Evolutionary conservation across 2,329 filamentous ascomycete species (phyloP), one percentile per base, ranked within the genome.

Genomic region (Apiospora hydei): DNA sequence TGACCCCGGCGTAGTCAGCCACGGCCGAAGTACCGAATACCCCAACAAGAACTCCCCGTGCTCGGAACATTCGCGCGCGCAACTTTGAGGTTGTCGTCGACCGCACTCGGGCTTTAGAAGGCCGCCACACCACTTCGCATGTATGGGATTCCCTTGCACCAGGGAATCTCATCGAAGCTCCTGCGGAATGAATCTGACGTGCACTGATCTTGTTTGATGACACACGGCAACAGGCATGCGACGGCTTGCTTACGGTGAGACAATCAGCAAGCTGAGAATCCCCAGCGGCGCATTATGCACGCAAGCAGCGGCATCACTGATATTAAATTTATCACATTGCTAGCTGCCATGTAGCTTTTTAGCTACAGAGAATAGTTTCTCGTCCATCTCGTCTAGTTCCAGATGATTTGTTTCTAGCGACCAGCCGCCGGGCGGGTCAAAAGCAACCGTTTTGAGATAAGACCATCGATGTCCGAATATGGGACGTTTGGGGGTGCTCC

Each of bases 1-100:
- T 49, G 44, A 49, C 47, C 44, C 67, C 67, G 43, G 44, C 57
- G 34, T 41, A 41, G 44, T 69, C 26, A 69, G 67, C 47, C 16
- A 41, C 67, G 34, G 18, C 16, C 67, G 16, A 69, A 47, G 67
- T 69, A 69, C 44, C 67, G 44, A 38, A 38, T 69, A 69, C 67
- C 67, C 67, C 67, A 69, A 69, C 67, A 69, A 64, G 57, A 64
- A 64, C 34, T 38, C 30, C 34, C 57, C 57, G 57, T 41, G 34
- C 57, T 64, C 57, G 57, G 57, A 64, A 41, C 57, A 64, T 64
- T n/a, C 3, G 26, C 26, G 57, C 57, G 34, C 21, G 30, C 57
- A 64, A 64, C 34, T 41, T 41, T 64, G 57, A 64, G 57, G 57
- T 64, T 41, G 34, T 64, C 57, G 18, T 64, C 57, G 57, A 64